These are phyloP conservation scores for Hericium alpestre DNA, from an alignment of 768 basidiomycete species.

Conservation along the genomic window DNA sequence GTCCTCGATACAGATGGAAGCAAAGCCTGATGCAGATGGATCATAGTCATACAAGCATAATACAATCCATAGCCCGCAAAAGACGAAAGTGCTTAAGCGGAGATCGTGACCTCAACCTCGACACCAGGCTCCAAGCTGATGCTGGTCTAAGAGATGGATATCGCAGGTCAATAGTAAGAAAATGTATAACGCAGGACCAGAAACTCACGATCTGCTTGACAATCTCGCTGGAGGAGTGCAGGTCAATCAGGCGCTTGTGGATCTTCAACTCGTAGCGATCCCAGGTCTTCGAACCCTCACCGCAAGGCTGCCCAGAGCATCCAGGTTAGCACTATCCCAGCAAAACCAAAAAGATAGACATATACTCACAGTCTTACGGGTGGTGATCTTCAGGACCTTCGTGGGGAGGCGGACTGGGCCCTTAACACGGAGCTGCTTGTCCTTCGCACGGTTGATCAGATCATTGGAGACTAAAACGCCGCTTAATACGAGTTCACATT, in stretches of 20 bases:
- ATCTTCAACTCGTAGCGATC: conserved; percentile 98
- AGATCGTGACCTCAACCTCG: conserved; percentile 97
- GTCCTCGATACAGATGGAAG: too few species aligned
- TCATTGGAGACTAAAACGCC: conserved; percentile 74
- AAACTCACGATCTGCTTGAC: conserved; percentile 95
- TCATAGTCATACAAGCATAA: too few species aligned
- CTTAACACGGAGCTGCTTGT: conserved; percentile 98
- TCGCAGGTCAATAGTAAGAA: neutral
- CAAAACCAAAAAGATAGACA: neutral
- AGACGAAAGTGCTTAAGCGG: conserved; percentile 33
- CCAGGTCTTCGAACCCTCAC: conserved; percentile 99
- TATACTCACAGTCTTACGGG: conserved; percentile 85
- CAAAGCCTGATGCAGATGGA: too few species aligned
- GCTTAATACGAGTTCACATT: neutral
- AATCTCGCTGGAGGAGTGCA: conserved; percentile 96
- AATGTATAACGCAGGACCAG: neutral
- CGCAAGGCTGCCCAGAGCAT: conserved; percentile 63
- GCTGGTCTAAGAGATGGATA: conserved; percentile 55
- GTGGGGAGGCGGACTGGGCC: conserved; percentile 98
- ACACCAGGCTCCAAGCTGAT: conserved; percentile 99
- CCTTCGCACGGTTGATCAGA: conserved; percentile 97
- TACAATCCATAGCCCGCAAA: too few species aligned
- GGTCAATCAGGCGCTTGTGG: conserved; percentile 98
- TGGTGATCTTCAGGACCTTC: conserved; percentile 98
- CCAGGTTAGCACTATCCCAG: neutral